Evolutionary conservation across 306 rosid species (phyloP).

Genomic region (Aeschynomene evenia): DNA sequence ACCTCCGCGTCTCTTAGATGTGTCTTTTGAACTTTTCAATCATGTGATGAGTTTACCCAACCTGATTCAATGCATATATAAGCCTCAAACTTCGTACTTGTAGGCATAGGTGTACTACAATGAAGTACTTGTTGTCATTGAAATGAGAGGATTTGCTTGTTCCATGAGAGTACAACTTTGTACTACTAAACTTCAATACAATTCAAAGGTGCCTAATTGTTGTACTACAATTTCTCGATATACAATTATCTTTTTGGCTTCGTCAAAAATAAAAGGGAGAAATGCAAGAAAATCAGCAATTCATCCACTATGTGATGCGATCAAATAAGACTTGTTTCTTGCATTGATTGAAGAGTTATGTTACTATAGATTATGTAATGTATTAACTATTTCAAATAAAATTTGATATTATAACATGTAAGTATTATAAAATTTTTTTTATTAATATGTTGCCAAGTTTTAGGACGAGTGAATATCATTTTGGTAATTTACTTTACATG

Average conservation of each 20-base stretch:
- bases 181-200: constrained; percentile 24
- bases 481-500: too few relatives aligned
- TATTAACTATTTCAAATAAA: too few relatives aligned
- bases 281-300: background rate
- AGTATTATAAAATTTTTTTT: too few relatives aligned
- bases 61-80: constrained; percentile 20
- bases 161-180: constrained; percentile 40
- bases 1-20: constrained; percentile 24
- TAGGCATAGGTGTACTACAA: constrained; percentile 38
- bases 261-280: background rate
- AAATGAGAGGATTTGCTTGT: background rate
- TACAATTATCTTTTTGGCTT: background rate
- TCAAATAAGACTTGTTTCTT: background rate
- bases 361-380: too few relatives aligned
- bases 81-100: constrained; percentile 35
- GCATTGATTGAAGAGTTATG: background rate
- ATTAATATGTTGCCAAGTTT: too few relatives aligned
- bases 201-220: background rate
- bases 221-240: constrained; percentile 22
- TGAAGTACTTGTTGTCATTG: constrained; percentile 8
- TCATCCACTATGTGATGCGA: background rate
- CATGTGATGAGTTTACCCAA: background rate
- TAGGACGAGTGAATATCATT: too few relatives aligned
- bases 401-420: too few relatives aligned
- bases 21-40: background rate